phyloP scores from a whole-genome alignment of 306 rosid genomes.

The Benincasa hispida region DNA sequence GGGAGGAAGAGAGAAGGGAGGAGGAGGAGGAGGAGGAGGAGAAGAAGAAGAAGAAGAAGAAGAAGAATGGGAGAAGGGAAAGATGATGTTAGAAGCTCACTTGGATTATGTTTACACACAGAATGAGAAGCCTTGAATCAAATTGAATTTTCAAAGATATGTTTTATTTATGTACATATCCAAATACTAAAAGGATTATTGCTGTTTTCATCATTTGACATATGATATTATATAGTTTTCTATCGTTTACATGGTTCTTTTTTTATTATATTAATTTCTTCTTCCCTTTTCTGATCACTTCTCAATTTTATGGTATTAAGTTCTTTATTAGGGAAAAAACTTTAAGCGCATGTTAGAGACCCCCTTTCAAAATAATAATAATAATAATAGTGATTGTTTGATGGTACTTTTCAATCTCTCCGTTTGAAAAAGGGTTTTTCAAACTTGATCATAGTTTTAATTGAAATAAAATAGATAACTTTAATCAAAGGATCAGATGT shows the following conservation, averaged over 20 bases:
- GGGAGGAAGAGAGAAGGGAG: slow-evolving; percentile 8
- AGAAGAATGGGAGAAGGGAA: slow-evolving; percentile 35
- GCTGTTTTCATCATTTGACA: neutral
- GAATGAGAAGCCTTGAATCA: slow-evolving; percentile 31
- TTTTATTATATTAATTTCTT: neutral
- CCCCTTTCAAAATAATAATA: neutral
- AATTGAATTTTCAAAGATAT: neutral
- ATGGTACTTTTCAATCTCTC: neutral
- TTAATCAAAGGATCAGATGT: too few relatives aligned
- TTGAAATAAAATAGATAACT: too few relatives aligned
- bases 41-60: slow-evolving; percentile 13
- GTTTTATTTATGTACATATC: slow-evolving; percentile 2
- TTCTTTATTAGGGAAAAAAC: neutral
- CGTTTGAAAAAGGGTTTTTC: too few relatives aligned
- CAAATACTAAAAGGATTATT: neutral
- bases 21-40: slow-evolving; percentile 20
- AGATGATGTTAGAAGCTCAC: slow-evolving; percentile 59
- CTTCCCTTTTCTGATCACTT: neutral
- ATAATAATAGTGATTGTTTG: neutral
- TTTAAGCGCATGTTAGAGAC: neutral
- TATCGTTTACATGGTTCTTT: neutral
- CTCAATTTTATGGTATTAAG: neutral
- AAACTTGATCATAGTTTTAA: too few relatives aligned
- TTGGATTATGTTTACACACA: slow-evolving; percentile 86
- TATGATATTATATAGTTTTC: neutral